phyloP scores from a whole-genome alignment of 805 yeast species.

The Barnettozyma populi region DNA sequence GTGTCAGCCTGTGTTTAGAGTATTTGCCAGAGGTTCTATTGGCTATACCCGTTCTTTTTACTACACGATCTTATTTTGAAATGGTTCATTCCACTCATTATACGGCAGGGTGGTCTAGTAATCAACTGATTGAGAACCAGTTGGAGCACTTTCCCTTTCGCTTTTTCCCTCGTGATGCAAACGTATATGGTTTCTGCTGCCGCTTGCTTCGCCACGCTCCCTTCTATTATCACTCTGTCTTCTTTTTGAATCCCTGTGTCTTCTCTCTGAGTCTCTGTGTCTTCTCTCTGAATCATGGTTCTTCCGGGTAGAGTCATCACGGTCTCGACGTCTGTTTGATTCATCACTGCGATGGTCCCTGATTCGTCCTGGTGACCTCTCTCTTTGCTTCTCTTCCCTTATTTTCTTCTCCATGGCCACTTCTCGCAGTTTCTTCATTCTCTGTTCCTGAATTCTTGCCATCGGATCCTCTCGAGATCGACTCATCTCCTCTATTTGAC shows the following conservation, averaged over 20 bases:
- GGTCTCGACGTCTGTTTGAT: background rate
- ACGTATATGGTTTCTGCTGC: background rate
- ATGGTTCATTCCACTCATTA: too few relatives aligned
- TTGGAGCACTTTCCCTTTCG: background rate
- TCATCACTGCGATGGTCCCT: background rate
- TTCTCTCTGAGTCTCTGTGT: background rate
- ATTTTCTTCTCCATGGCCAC: conserved; percentile 1
- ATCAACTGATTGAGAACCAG: background rate
- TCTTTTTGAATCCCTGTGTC: background rate
- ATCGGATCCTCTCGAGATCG: conserved; percentile 46
- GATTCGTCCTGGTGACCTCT: conserved; percentile 8
- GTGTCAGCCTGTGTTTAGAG: background rate
- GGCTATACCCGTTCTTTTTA: background rate
- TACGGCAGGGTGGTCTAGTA: background rate
- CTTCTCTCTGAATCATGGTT: background rate
- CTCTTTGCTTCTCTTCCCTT: conserved; percentile 20
- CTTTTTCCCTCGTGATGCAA: background rate
- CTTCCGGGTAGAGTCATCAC: background rate
- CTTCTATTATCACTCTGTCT: conserved; percentile 5
- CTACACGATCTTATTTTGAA: background rate
- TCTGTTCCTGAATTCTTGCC: conserved; percentile 32
- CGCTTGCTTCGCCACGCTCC: background rate
- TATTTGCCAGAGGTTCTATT: background rate
- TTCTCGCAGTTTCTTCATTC: conserved; percentile 17
- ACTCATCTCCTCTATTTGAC: conserved; percentile 18